Percentiles rank a stretch among this genome's conserved stretches.
These are phyloP conservation scores for Curvularia spicifera DNA, from an alignment of 2,329 filamentous ascomycete genomes.

Conservation along the genomic window DNA sequence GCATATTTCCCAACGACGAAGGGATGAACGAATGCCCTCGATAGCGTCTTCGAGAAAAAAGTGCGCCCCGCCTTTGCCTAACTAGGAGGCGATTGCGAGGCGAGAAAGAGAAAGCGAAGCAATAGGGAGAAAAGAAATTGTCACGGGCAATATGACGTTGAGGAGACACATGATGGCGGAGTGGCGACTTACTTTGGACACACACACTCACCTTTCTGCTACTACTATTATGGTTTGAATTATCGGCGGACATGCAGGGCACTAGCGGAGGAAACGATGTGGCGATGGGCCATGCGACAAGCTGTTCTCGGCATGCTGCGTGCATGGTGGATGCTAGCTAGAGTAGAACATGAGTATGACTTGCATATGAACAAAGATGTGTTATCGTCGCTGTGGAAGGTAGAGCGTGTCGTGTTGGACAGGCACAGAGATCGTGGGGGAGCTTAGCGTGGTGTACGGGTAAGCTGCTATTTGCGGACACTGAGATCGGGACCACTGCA, in stretches of 20 bases:
- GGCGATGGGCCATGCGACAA: conserved; percentile 8
- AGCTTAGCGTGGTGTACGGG: conserved; percentile 1
- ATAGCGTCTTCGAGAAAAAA: background rate
- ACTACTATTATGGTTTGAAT: background rate
- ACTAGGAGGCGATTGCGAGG: background rate
- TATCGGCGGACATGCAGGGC: conserved; percentile 13
- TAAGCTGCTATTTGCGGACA: conserved; percentile 11
- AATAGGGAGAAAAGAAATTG: background rate
- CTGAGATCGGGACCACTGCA: background rate
- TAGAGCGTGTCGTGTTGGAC: background rate
- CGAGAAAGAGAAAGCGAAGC: background rate
- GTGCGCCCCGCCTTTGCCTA: background rate
- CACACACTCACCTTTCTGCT: background rate
- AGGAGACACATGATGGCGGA: background rate
- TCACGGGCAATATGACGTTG: conserved; percentile 8
- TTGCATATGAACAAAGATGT: conserved; percentile 4
- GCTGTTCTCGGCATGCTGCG: conserved; percentile 26
- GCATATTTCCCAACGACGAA: background rate
- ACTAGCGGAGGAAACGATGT: conserved; percentile 11
- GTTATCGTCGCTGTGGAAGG: conserved; percentile 1
- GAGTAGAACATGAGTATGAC: background rate
- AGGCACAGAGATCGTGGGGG: background rate
- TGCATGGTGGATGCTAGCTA: conserved; percentile 9
- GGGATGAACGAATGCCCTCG: background rate
- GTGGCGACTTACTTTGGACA: conserved; percentile 5